Evolutionary conservation across 2,329 filamentous ascomycete genomes (phyloP), one percentile per base, ranked within the genome.

Genomic region (Phaeophleospora eucalypticola): DNA sequence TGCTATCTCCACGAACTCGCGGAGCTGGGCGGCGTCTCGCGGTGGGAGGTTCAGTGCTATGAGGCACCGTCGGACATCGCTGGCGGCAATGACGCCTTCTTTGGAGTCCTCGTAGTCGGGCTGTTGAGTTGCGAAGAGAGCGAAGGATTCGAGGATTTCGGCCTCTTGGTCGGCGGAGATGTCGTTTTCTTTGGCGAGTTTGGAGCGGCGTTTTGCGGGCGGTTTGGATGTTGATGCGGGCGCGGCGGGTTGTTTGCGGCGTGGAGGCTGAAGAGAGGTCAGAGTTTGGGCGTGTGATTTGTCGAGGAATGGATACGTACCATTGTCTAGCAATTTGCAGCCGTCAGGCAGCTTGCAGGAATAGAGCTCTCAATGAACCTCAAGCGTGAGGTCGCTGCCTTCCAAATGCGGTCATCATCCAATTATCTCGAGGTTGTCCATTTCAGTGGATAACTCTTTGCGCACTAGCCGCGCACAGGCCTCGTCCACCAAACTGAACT

Each of bases 101-200:
- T 88, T 87, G 59, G 90, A 84, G 12, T 29, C 24, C 42, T 84
- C 81, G 29, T 83, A 81, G n/a, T 67, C 63, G 38, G 69, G 65
- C 10, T 61, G 56, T 14, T 50, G 47, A 4, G 46, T 45, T 40
- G 68, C 74, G 66, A 97, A 98, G 6, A 97, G 78, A 17, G 80
- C 76, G 68, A 93, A 97, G 12, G 90, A 90, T 68, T 96, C 90
- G 61, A 82, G 83, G 64, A 98, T 95, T 71, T 96, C 89, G 58
- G 80, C 78, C 71, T 97, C 91, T 70, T 96, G 86, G 54, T 85
- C 81, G 34, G 83, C 85, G 12, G 82, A 84, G 63, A 97, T 82
- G 67, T 89, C 84, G 77, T 96, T 83, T 64, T 95, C 89, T 71
- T 90, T 91, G 21, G 91, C 91, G 59, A 96, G 87, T 68, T 89